Percentiles rank a stretch among this genome's conserved stretches.
Evolutionary conservation across 768 basidiomycete species (phyloP).

Genomic region (Rhodotorula babjevae): DNA sequence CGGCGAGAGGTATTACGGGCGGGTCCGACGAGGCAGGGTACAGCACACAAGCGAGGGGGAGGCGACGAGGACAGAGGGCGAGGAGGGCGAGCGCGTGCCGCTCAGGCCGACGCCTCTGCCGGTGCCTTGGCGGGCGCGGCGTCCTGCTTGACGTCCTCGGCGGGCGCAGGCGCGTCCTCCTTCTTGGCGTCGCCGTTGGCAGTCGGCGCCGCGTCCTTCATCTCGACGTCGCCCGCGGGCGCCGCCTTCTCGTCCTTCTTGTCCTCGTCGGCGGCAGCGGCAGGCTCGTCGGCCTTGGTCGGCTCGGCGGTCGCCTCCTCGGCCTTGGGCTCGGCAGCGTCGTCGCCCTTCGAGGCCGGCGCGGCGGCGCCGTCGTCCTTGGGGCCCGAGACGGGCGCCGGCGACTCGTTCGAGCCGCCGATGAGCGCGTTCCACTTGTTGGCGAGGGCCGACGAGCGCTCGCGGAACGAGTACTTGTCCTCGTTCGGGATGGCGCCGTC

Average conservation of each 20-base stretch:
- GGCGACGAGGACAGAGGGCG: background rate
- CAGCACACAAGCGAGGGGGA: background rate
- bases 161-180: background rate
- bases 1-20: background rate
- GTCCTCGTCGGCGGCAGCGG: conserved; percentile 20
- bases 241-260: conserved; percentile 10
- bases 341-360: conserved; percentile 19
- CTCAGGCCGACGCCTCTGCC: background rate
- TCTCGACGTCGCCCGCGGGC: background rate
- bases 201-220: conserved; percentile 1
- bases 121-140: conserved; percentile 7
- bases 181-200: conserved; percentile 6
- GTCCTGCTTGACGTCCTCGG: conserved; percentile 14
- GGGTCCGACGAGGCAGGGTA: background rate
- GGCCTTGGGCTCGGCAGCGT: conserved; percentile 21
- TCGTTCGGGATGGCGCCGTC: conserved; percentile 46
- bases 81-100: background rate
- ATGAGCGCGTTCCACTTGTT: conserved; percentile 34
- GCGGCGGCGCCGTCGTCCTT: background rate
- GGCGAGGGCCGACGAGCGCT: conserved; percentile 47
- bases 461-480: conserved; percentile 49
- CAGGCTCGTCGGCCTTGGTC: background rate
- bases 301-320: conserved; percentile 9
- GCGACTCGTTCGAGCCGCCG: conserved; percentile 10
- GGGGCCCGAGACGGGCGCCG: conserved; percentile 17